phyloP scores from a whole-genome alignment of 2,329 filamentous ascomycete genomes.

The Cercospora sojina region DNA sequence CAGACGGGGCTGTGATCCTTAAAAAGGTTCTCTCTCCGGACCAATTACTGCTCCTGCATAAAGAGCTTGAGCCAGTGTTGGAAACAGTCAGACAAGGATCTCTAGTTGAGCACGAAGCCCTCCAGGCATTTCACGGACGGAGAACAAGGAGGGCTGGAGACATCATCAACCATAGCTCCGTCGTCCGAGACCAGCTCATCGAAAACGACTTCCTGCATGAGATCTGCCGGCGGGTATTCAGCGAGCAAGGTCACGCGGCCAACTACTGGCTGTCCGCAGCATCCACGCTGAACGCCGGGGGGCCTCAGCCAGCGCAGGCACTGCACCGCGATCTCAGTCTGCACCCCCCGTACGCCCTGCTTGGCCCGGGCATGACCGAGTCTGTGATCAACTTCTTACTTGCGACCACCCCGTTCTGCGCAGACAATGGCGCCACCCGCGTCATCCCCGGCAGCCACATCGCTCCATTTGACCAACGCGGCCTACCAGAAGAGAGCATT shows the following conservation, averaged over 20 bases:
- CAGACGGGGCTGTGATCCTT: too few relatives aligned
- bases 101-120: too few relatives aligned
- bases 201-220: too few relatives aligned
- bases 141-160: too few relatives aligned
- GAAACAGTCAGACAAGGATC: too few relatives aligned
- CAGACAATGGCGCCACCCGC: slow-evolving; percentile 11
- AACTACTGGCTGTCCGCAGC: slow-evolving; percentile 6
- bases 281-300: slow-evolving; percentile 2
- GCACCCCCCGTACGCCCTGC: background rate
- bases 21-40: too few relatives aligned
- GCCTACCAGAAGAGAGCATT: slow-evolving; percentile 5
- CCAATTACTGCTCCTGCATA: too few relatives aligned
- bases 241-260: background rate
- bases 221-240: too few relatives aligned
- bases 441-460: slow-evolving; percentile 8
- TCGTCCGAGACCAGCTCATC: too few relatives aligned
- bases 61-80: too few relatives aligned
- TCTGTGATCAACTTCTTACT: slow-evolving; percentile 11
- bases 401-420: slow-evolving; percentile 3
- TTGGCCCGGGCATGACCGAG: slow-evolving; percentile 6
- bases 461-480: background rate
- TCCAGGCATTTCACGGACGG: too few relatives aligned
- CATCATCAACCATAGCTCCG: too few relatives aligned
- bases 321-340: slow-evolving; percentile 5
- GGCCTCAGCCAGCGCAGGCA: slow-evolving; percentile 6